phyloP scores from a whole-genome alignment of 2,329 filamentous ascomycete genomes.

The Exophiala lecanii-corni region DNA sequence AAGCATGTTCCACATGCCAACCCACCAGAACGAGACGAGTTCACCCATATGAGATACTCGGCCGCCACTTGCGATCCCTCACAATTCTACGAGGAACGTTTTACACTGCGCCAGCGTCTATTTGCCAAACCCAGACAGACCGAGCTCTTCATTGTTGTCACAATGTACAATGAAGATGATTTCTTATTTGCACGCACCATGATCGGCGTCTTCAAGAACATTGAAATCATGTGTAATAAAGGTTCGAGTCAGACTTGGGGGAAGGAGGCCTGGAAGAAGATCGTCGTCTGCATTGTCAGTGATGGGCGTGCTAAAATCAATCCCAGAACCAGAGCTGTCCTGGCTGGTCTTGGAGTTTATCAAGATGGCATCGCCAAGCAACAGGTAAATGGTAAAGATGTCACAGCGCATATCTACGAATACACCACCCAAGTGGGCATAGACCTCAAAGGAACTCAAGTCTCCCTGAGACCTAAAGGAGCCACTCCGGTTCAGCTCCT shows the following conservation, averaged over 20 bases:
- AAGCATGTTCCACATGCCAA: slow-evolving; percentile 81
- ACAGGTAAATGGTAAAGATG: slow-evolving; percentile 92
- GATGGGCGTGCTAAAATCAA: slow-evolving; percentile 98
- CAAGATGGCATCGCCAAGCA: slow-evolving; percentile 98
- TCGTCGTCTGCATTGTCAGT: slow-evolving; percentile 95
- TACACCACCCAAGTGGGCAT: slow-evolving; percentile 60
- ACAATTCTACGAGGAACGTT: slow-evolving; percentile 82
- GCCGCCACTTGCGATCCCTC: slow-evolving; percentile 90
- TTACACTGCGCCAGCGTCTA: slow-evolving; percentile 83
- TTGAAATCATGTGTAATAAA: slow-evolving; percentile 94
- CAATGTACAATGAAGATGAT: slow-evolving; percentile 99
- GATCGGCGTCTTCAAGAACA: slow-evolving; percentile 97
- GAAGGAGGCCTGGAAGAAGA: slow-evolving; percentile 99
- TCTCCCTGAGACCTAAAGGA: slow-evolving; percentile 74
- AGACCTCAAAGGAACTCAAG: slow-evolving; percentile 83
- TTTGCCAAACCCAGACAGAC: slow-evolving; percentile 91
- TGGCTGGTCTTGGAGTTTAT: slow-evolving; percentile 92
- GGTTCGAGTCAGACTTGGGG: slow-evolving; percentile 97
- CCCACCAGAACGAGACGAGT: slow-evolving; percentile 73
- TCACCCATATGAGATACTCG: slow-evolving; percentile 78
- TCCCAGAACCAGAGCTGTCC: slow-evolving; percentile 76
- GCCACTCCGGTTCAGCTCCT: slow-evolving; percentile 91
- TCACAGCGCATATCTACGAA: slow-evolving; percentile 96
- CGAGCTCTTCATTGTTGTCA: slow-evolving; percentile 92
- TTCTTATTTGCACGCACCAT: slow-evolving; percentile 92